These are phyloP conservation scores for Lithospermum erythrorhizon DNA, from an alignment of 257 asterid genomes.

Conservation along the genomic window DNA sequence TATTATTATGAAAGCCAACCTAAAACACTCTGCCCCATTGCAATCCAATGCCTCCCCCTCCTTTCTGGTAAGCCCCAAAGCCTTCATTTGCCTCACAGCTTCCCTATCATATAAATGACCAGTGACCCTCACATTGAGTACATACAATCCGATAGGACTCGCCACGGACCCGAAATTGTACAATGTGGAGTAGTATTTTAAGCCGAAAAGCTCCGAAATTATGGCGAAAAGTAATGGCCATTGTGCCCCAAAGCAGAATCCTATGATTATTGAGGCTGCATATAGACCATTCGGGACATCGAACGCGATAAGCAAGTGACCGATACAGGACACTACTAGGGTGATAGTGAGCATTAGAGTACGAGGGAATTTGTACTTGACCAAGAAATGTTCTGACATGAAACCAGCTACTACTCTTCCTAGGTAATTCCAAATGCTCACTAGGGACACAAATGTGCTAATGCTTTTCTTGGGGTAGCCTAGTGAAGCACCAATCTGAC, in stretches of 20 bases:
- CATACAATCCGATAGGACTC: conserved; percentile 8
- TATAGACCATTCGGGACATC: conserved; percentile 8
- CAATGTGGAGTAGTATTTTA: conserved; percentile 9
- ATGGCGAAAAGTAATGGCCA: conserved; percentile 11
- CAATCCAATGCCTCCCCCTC: conserved; percentile 19
- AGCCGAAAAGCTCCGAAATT: conserved; percentile 12
- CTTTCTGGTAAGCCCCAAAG: conserved; percentile 13
- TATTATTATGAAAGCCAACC: conserved; percentile 15
- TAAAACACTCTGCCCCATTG: conserved; percentile 21
- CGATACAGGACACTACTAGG: conserved; percentile 2
- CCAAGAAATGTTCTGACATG: conserved; percentile 6
- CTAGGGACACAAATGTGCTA: conserved; percentile 9
- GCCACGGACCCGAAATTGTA: conserved; percentile 8
- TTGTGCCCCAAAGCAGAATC: conserved; percentile 13
- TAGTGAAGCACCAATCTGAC: conserved; percentile 10
- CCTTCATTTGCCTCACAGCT: conserved; percentile 20
- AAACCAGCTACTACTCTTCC: conserved; percentile 13
- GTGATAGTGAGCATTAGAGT: conserved; percentile 9
- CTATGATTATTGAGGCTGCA: conserved; percentile 5
- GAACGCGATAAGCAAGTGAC: conserved; percentile 9
- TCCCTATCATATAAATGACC: conserved; percentile 25
- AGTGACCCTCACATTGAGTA: conserved; percentile 19
- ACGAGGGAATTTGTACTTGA: conserved; percentile 6
- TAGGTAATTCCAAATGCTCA: conserved; percentile 13
- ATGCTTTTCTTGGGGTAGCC: conserved; percentile 9